Conservation (phyloP, 495 filamentous ascomycete genomes). For the Hypoxylon perforatum region DNA sequence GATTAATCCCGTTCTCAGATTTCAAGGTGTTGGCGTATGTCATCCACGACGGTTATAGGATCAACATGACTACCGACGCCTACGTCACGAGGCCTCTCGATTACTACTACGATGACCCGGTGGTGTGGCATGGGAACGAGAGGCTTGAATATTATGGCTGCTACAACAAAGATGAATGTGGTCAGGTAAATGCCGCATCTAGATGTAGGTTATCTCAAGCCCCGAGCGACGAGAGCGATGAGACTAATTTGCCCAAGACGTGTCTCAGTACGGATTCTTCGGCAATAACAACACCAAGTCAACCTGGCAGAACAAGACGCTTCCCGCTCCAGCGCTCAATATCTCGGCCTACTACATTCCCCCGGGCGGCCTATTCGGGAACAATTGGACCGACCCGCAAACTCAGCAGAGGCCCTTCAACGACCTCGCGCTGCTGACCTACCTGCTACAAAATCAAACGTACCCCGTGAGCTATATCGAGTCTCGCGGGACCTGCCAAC, state of each 20-base stretch:
- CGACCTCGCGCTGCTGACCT: not conserved
- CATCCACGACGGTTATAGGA: constrained; percentile 24
- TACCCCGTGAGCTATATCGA: constrained; percentile 14
- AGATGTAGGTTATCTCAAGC: constrained; percentile 12
- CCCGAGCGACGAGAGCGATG: not conserved
- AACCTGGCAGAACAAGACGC: constrained; percentile 4
- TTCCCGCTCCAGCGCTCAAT: constrained; percentile 17
- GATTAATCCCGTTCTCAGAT: constrained; percentile 25
- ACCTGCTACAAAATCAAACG: constrained; percentile 7
- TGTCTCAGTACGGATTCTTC: constrained; percentile 6
- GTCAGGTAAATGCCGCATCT: constrained; percentile 3
- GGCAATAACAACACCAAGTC: constrained; percentile 12
- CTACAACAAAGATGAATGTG: not conserved
- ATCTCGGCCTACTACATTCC: constrained; percentile 28
- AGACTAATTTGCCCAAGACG: constrained; percentile 3
- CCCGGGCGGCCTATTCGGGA: constrained; percentile 3
- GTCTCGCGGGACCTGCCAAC: constrained; percentile 13
- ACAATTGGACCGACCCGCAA: constrained; percentile 10
- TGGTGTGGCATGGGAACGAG: not conserved
- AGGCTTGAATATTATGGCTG: constrained; percentile 5
- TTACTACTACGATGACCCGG: not conserved
- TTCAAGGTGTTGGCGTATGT: constrained; percentile 12
- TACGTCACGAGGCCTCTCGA: constrained; percentile 9
- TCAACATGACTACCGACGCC: constrained; percentile 21
- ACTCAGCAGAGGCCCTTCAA: not conserved